phyloP scores from a whole-genome alignment of 257 asterid species.

The Rubia yunnanensis region DNA sequence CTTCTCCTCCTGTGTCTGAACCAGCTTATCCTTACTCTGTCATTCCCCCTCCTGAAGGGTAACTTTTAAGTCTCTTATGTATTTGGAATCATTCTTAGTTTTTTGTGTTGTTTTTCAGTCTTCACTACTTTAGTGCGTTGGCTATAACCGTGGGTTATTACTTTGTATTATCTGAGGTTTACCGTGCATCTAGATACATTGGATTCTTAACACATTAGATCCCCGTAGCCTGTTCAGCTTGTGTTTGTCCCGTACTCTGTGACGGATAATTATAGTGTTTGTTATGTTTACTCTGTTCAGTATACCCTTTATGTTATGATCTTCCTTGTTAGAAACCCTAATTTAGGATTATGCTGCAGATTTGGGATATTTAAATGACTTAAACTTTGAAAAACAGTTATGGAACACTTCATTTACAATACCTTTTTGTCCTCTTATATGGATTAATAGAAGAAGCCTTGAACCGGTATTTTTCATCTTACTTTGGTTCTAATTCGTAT shows the following conservation, averaged over 20 bases:
- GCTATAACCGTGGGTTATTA: background rate
- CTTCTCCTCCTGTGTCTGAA: constrained; percentile 14
- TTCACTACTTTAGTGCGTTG: background rate
- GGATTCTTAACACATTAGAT: background rate
- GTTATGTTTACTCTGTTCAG: background rate
- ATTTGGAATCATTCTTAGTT: background rate
- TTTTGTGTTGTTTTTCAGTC: background rate
- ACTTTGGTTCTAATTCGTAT: background rate
- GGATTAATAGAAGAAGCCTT: background rate
- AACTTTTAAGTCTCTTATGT: background rate
- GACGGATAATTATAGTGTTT: background rate
- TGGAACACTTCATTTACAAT: background rate
- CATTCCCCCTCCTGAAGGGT: constrained; percentile 28
- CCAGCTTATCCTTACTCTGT: constrained; percentile 17
- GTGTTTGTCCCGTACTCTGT: background rate
- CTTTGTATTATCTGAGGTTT: background rate
- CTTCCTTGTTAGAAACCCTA: background rate
- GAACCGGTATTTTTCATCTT: background rate
- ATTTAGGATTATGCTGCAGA: background rate
- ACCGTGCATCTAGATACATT: background rate
- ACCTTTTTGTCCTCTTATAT: background rate
- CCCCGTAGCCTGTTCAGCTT: background rate
- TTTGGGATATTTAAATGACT: background rate
- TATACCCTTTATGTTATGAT: background rate
- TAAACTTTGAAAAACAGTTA: background rate